Conservation (phyloP, 768 basidiomycete genomes). For the Termitomyces sp. region DNA sequence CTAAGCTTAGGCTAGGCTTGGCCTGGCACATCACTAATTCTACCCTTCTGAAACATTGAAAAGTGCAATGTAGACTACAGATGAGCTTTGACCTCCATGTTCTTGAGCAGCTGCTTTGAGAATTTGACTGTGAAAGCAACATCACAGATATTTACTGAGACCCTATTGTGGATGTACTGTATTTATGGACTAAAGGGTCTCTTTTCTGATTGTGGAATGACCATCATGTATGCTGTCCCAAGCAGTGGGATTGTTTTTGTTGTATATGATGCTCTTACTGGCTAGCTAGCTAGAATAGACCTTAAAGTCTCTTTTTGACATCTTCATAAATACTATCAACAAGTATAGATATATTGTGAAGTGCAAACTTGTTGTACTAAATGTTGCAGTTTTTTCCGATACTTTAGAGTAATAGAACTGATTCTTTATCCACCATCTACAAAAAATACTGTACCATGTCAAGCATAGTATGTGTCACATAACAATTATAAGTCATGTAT, state of each 20-base stretch:
- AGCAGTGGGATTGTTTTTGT: slow-evolving; percentile 91
- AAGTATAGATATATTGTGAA: too few species aligned
- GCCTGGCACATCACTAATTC: too few species aligned
- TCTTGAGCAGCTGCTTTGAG: not conserved
- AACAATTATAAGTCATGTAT: too few species aligned
- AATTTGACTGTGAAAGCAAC: not conserved
- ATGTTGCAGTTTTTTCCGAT: too few species aligned
- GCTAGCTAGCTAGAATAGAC: slow-evolving; percentile 33
- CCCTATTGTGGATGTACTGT: slow-evolving; percentile 64
- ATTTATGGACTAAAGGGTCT: slow-evolving; percentile 76
- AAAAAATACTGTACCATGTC: too few species aligned
- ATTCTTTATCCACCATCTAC: too few species aligned
- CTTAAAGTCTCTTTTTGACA: not conserved
- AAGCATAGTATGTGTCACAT: too few species aligned
- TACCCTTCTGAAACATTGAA: slow-evolving; percentile 77
- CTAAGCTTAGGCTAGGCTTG: too few species aligned
- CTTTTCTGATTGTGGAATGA: slow-evolving; percentile 93
- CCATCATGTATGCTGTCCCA: slow-evolving; percentile 77
- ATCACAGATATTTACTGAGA: slow-evolving; percentile 39
- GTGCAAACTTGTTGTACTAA: too few species aligned
- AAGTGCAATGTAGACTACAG: slow-evolving; percentile 36
- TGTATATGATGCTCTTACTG: slow-evolving; percentile 76
- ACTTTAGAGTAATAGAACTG: too few species aligned
- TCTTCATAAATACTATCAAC: too few species aligned
- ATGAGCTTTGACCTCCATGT: slow-evolving; percentile 55